Evolutionary conservation across 257 asterid species (phyloP), one percentile per base, ranked within the genome.

Genomic region (Agastache rugosa): DNA sequence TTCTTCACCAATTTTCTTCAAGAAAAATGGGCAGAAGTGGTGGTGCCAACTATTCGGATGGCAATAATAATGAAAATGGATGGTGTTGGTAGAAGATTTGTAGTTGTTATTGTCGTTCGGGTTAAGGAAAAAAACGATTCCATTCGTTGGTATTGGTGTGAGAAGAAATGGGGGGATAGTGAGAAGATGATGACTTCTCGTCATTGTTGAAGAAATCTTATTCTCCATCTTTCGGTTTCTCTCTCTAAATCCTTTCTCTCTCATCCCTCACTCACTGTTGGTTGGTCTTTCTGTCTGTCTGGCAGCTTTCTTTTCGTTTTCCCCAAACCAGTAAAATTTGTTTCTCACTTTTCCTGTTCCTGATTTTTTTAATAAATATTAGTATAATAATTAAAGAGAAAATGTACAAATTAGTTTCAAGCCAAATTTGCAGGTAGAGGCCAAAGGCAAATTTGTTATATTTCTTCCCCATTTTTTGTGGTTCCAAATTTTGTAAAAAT

Each of bases 271-370:
- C 71, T 48, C 66, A 37, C 74, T 78, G 82, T 77, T 69, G 71
- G 68, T 68, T 62, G 62, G 75, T 69, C 74, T 74, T 66, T 70
- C 81, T 79, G 80, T 70, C 81, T 79, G 81, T 71, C 56, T 76
- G 91, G 76, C 84, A 83, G 78, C 82, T 84, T 76, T 75, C 87
- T 79, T 87, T 83, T 87, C 87, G 81, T 74, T 80, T 81, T 84
- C 79, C 75, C 77, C 83, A 58, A 80, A 85, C 87, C 67, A 61
- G 83, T 63, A 77, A 71, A 29, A 20, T 34, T 53, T 71, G 50
- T 56, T 64, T 35, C 17, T 71, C 56, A 72, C 77, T 42, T 70
- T 69, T 62, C 65, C 45, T 19, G 42, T 71, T 50, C 35, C 42
- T 22, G 19, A 10, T 69, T 68, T 48, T 50, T 50, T 3, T 50